Evolutionary conservation across 2,329 filamentous ascomycete genomes (phyloP).

Genomic region (Penicillium sp.): DNA sequence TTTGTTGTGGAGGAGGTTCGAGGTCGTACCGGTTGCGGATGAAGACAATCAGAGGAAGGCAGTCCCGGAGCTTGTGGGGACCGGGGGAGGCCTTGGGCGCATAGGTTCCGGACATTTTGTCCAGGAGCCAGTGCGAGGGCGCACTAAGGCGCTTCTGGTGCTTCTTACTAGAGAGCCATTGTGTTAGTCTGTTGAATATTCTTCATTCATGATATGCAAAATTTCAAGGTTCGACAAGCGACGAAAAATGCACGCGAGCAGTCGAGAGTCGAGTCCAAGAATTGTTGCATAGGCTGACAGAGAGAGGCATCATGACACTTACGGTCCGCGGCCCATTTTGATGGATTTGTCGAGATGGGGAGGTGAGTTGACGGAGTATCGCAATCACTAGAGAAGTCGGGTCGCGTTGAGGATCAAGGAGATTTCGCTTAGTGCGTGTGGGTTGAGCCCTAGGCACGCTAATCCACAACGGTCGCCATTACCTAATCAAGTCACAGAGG

Average conservation of each 20-base stretch:
- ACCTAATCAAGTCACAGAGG: slow-evolving; percentile 3
- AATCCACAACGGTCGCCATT: slow-evolving; percentile 20
- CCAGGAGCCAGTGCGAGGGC: slow-evolving; percentile 98
- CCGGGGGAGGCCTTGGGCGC: slow-evolving; percentile 70
- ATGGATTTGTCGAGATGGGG: slow-evolving; percentile 42
- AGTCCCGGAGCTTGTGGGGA: slow-evolving; percentile 99
- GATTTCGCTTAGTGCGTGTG: slow-evolving; percentile 34
- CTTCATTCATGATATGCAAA: background rate
- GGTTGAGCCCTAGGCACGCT: slow-evolving; percentile 33
- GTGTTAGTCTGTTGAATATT: slow-evolving; percentile 21
- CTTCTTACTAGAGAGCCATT: slow-evolving; percentile 72
- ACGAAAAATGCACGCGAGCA: slow-evolving; percentile 2
- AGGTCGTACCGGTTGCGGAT: slow-evolving; percentile 67
- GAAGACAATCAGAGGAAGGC: slow-evolving; percentile 98
- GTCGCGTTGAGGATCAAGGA: slow-evolving; percentile 18
- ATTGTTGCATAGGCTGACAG: slow-evolving; percentile 2
- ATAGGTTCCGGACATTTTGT: slow-evolving; percentile 96
- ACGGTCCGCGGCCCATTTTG: slow-evolving; percentile 61
- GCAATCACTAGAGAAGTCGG: slow-evolving; percentile 23
- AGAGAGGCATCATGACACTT: slow-evolving; percentile 38
- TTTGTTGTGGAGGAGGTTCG: background rate
- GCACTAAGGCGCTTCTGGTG: slow-evolving; percentile 99
- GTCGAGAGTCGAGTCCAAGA: slow-evolving; percentile 2
- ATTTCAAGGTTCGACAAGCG: slow-evolving; percentile 6
- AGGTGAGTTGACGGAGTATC: slow-evolving; percentile 39